Base-by-base conservation (phyloP, 495 filamentous ascomycete species). In the Penicillium angulare region DNA sequence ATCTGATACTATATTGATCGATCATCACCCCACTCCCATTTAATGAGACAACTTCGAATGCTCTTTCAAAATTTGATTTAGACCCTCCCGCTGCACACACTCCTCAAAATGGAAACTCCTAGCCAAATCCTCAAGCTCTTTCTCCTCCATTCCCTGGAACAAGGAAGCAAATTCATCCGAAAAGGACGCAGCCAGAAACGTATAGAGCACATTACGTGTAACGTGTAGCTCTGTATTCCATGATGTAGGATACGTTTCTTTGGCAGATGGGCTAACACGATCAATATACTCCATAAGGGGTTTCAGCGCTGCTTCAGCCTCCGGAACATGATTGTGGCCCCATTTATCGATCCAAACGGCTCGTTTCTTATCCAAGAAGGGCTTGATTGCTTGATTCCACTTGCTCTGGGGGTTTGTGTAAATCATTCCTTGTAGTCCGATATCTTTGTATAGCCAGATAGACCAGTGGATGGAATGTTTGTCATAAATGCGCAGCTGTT, bases 401-500 rank as follows among this genome's bases (percentile, higher is more conserved):
- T 67, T 61, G 38, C 70, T 73, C 27, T 72, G 42, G 0, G 79
- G 76, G 41, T 61, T 64, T 7, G 75, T 66, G 48, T 82, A 71
- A 10, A 84, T 69, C 81, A 86, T 84, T 15, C 83, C 83, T 61
- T 85, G 82, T 36, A 79, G 73, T 3, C 81, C 82, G 50, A 86
- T 80, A 50, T 87, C 82, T 43, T 86, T 86, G 65, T 85, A 86
- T 0, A 81, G 60, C 83, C 82, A 86, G 57, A 86, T 86, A 34
- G 68, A 76, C 83, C 82, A 86, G 53, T 69, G 67, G 44, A 84
- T 79, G 44, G 72, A 56, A 39, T 79, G 69, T 47, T 80, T 71
- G 23, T 77, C 71, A 63, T 85, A 85, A 45, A 86, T 80, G 20
- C 64, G 57, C 5, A 85, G 63, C 52, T 86, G 84, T 33, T 79